Evolutionary conservation across 2,329 filamentous ascomycete species (phyloP).

Genomic region (Aspergillus novoparasiticus): DNA sequence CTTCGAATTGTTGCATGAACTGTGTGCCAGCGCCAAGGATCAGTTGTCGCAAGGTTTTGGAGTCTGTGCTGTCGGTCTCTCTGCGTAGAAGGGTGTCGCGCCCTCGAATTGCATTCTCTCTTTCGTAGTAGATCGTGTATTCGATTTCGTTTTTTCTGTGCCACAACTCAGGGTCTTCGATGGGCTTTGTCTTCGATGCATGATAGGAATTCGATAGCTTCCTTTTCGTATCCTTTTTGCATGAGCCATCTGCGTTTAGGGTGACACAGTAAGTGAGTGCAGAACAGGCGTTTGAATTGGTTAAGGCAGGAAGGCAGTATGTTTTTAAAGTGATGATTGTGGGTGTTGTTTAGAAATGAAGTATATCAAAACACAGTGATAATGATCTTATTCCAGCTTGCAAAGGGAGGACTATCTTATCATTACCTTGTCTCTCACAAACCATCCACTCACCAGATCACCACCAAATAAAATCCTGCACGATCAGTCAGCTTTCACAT

Average conservation of each 20-base stretch:
- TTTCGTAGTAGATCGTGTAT: too few species aligned
- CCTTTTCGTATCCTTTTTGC: conserved; percentile 45
- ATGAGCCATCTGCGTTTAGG: conserved; percentile 40
- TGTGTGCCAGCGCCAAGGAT: conserved; percentile 58
- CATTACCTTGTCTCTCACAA: background rate
- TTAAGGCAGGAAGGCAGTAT: background rate
- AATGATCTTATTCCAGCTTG: background rate
- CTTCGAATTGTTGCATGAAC: conserved; percentile 53
- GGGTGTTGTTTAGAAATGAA: background rate
- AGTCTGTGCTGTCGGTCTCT: conserved; percentile 42
- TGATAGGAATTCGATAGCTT: conserved; percentile 20
- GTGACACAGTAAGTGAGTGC: too few species aligned
- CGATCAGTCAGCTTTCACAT: too few species aligned
- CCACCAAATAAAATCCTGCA: background rate
- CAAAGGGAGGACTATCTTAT: background rate
- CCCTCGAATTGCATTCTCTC: too few species aligned
- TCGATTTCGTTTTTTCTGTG: too few species aligned
- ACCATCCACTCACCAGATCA: background rate
- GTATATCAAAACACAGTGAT: too few species aligned
- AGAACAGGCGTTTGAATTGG: background rate
- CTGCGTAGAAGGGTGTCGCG: too few species aligned
- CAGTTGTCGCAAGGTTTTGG: conserved; percentile 50
- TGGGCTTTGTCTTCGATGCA: too few species aligned
- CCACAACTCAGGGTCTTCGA: too few species aligned
- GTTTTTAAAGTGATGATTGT: background rate